Base-by-base conservation (phyloP, 228 moss, liverwort and hornwort genomes). In the Sphagnum fallax region DNA sequence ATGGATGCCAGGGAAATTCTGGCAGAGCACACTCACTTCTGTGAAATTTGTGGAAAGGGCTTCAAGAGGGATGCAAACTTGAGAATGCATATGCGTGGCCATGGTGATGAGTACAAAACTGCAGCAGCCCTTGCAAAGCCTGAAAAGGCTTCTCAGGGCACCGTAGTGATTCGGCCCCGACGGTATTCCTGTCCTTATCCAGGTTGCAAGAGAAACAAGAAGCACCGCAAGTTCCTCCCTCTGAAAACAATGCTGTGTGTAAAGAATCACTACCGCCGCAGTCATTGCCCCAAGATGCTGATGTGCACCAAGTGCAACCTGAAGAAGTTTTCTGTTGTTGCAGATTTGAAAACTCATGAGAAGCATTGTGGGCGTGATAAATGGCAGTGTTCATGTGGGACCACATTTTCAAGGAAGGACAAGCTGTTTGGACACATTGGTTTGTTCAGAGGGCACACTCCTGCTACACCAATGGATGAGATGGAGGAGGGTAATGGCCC, bases 351-450 rank as follows among this genome's bases (percentile, higher is more conserved):
- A 78, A 98, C 97, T 1, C 97, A 98, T 49, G 97, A 93, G 86
- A 98, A 98, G 87, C 97, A 98, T 72, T 98, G 97, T n/a, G 97
- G 97, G 3, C 83, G 89, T 12, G 93, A 98, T 6, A 93, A 93
- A 74, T 98, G 97, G 97, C 81, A 90, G 63, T 98, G 97, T 64
- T 98, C 97, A 0, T 98, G 97, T 10, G 97, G 97, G 10, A 93
- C 93, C 4, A 93, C 97, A 2, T 98, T 98, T 76, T 93, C 91
- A 8, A 78, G 97, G 10, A 98, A 98, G 76, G 97, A 98, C 65
- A 93, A 98, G 78, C 82, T 98, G 0, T 70, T 90, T 16, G 97
- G 97, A 2, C 97, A 98, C 67, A 90, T 98, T 18, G 79, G 83
- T 13, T 62, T 93, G 69, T 98, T 98, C 67, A 78, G 75, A 47